Evolutionary conservation across 1,284 basidiomycete genomes (phyloP).

Genomic region (Chiua sp.): DNA sequence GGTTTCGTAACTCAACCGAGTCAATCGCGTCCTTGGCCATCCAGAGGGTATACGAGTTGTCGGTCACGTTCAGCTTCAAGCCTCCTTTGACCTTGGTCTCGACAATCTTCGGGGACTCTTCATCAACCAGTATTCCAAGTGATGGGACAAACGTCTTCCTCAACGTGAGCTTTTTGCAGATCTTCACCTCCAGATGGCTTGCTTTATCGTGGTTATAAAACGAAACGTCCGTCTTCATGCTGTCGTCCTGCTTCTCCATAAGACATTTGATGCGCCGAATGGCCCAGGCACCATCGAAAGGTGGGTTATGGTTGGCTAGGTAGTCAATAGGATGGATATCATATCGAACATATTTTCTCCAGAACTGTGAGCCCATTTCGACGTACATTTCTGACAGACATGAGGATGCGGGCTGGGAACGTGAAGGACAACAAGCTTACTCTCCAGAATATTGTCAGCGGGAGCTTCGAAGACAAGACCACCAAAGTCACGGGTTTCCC

Average conservation of each 20-base stretch:
- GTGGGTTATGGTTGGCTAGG: neutral
- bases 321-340: conserved; percentile 1
- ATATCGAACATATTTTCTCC: conserved; percentile 26
- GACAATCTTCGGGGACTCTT: neutral
- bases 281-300: conserved; percentile 10
- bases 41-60: conserved; percentile 11
- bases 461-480: conserved; percentile 26
- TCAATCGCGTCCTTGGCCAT: neutral
- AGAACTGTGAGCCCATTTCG: conserved; percentile 24
- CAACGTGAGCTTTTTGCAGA: conserved; percentile 17
- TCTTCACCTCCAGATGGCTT: conserved; percentile 4
- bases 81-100: conserved; percentile 12
- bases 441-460: conserved; percentile 29
- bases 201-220: neutral
- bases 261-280: conserved; percentile 15
- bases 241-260: conserved; percentile 13
- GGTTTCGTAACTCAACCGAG: conserved; percentile 1
- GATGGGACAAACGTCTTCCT: conserved; percentile 19
- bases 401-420: neutral
- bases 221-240: neutral
- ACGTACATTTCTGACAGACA: conserved; percentile 21
- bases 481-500: conserved; percentile 27
- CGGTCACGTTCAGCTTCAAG: conserved; percentile 1
- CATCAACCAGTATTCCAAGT: conserved; percentile 3
- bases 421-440: conserved; percentile 5